Base-by-base conservation (phyloP, 2,329 filamentous ascomycete species). In the Penicillium brasilianum region DNA sequence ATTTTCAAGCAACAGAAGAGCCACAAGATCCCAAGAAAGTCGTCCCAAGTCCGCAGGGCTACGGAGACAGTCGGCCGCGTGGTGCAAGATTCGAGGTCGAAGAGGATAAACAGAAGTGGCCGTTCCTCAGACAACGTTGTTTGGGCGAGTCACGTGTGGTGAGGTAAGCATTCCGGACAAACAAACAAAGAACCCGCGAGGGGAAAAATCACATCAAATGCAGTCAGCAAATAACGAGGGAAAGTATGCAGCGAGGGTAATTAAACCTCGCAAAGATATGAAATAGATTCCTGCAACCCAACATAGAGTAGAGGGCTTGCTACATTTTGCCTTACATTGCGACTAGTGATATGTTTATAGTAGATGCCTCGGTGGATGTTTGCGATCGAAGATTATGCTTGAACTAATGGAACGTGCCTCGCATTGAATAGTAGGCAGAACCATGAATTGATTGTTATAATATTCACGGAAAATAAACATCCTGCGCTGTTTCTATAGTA, bases 81-180 rank as follows among this genome's bases (percentile, higher is more conserved):
- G 60, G 66, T 68, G 66, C 61, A 55, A 65, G 60, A 37, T 46
- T 66, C 58, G 66, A 67, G 57, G 20, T 58, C 54, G 67, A 66
- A 65, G 70, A 75, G 70, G 67, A 74, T 77, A 77, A 77, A 77
- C 75, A 77, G 75, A 77, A 69, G 70, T 59, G 58, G 61, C 71
- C 72, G 75, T 77, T 76, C 73, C 75, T 77, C 75, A 77, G 75
- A 76, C 75, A 77, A 77, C 75, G 73, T 72, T 74, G 69, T 72
- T 74, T 72, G 65, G 61, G 25, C 28, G 7, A 32, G 66, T 77
- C 75, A 77, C 74, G 75, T 77, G 75, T 0, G 52, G 30, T 65
- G 63, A 68, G 39, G 60, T 72, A 66, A 71, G 63, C 70, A 72
- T 71, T 69, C 67, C 60, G 48, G 11, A 20, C 41, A 54, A 55